Conservation (phyloP, 495 filamentous ascomycete genomes). For the Geopyxis carbonaria region DNA sequence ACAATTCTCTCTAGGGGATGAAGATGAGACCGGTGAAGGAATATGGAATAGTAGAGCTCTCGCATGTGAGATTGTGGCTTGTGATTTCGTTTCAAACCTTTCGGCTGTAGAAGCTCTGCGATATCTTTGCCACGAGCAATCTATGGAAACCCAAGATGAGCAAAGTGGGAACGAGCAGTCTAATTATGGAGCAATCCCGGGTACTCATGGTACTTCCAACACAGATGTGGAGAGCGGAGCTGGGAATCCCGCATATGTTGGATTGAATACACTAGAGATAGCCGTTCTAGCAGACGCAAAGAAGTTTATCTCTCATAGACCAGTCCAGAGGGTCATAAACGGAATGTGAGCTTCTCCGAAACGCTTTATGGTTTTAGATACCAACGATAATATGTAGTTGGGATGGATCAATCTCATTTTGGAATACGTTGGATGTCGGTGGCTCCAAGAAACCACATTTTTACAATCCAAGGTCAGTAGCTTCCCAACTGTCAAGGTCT, state of each 20-base stretch:
- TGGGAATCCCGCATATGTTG: slow-evolving; percentile 48
- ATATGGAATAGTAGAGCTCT: slow-evolving; percentile 47
- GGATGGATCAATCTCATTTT: slow-evolving; percentile 84
- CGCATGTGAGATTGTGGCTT: slow-evolving; percentile 84
- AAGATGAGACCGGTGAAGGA: slow-evolving; percentile 17
- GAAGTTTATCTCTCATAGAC: slow-evolving; percentile 67
- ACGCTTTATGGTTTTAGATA: neutral
- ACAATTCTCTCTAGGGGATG: slow-evolving; percentile 13
- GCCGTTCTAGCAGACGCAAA: slow-evolving; percentile 79
- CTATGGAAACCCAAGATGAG: slow-evolving; percentile 12
- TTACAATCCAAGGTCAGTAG: slow-evolving; percentile 47
- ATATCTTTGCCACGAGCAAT: slow-evolving; percentile 67
- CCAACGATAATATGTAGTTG: slow-evolving; percentile 31
- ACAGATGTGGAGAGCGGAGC: slow-evolving; percentile 21
- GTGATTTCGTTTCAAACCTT: slow-evolving; percentile 66
- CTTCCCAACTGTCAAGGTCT: neutral
- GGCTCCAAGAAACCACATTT: slow-evolving; percentile 65
- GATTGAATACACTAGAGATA: slow-evolving; percentile 78
- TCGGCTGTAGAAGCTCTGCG: slow-evolving; percentile 69
- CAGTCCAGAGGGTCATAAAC: slow-evolving; percentile 74
- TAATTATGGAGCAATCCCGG: neutral
- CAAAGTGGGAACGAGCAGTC: neutral
- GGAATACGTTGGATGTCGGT: slow-evolving; percentile 61
- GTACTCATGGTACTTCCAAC: slow-evolving; percentile 9
- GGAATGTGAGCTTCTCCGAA: slow-evolving; percentile 38